Base-by-base conservation (phyloP, 306 rosid genomes). In the Crotalaria pallida region DNA sequence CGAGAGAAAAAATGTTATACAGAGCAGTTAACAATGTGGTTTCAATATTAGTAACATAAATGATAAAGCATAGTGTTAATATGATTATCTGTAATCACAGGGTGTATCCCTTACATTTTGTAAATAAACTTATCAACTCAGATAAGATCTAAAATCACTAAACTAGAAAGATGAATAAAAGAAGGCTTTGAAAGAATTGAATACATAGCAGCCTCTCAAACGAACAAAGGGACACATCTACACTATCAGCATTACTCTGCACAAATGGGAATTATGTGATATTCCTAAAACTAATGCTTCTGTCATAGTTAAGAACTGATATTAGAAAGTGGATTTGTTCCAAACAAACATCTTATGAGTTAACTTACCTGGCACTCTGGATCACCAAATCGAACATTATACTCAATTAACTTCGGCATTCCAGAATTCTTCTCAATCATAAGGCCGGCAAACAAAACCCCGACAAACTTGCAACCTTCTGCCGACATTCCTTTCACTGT, bases 351-450 rank as follows among this genome's bases (percentile, higher is more conserved):
- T 73, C 6, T 65, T 73, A 76, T 7, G 71, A 58, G 53, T 58
- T 44, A 33, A 85, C 94, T 65, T 58, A 92, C 98, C 96, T 91
- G 97, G 65, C 99, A 94, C 81, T 94, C 99, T 1, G 99, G 99
- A 83, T 94, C 96, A n/a, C 99, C 99, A 73, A 94, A 90, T 44
- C 99, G 95, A 56, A 94, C 97, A 38, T 94, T 94, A 79, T 94
- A 94, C 84, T 91, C 99, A 3, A 94, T 94, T 65, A 94, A 84
- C 77, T 94, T 94, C 7, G 97, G 99, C 81, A 83, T 67, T 81
- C 99, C 96, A 63, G 97, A 88, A 77, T 84, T 89, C 85, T 86
- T 87, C 87, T 94, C 97, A 65, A 94, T 89, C 97, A 94, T 94
- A 67, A 94, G 97, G 31, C 97, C 99, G 1, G 96, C 99, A 67